Percentiles rank a stretch among this genome's conserved stretches.
These are phyloP conservation scores for Leccinum fibrillosum DNA, from an alignment of 768 basidiomycete genomes.

Conservation along the genomic window DNA sequence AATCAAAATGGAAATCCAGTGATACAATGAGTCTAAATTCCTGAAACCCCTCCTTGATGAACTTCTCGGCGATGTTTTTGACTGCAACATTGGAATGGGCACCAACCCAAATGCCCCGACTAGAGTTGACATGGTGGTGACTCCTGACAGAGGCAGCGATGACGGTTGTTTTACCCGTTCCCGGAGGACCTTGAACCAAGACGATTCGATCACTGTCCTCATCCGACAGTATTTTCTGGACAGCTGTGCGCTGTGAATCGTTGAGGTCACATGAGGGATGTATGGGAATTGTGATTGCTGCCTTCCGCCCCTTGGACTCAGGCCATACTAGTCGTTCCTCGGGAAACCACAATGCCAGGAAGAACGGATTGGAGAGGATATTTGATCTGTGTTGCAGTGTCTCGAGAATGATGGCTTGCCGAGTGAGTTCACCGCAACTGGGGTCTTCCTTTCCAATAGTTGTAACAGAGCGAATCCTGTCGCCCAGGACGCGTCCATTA, in stretches of 20 bases:
- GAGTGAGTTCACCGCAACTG: conserved; percentile 49
- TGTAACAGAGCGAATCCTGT: conserved; percentile 33
- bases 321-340: conserved; percentile 17
- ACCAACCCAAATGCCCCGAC: conserved; percentile 35
- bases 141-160: conserved; percentile 37
- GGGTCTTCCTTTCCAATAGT: conserved; percentile 53
- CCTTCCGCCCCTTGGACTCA: not conserved
- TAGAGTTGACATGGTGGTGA: conserved; percentile 5
- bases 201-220: conserved; percentile 21
- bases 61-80: conserved; percentile 51
- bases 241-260: conserved; percentile 25
- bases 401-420: conserved; percentile 21
- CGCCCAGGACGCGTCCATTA: conserved; percentile 13
- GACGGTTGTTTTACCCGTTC: conserved; percentile 44
- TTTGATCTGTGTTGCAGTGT: conserved; percentile 15
- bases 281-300: not conserved
- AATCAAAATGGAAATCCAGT: conserved; percentile 44
- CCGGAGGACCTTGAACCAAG: conserved; percentile 37
- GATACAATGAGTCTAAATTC: conserved; percentile 44
- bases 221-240: conserved; percentile 29
- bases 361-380: conserved; percentile 24
- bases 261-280: conserved; percentile 18
- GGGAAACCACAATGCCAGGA: conserved; percentile 29
- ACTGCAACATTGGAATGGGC: conserved; percentile 52
- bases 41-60: conserved; percentile 30